Percentiles rank a stretch among this genome's conserved stretches.
These are phyloP conservation scores for Populus tremula DNA, from an alignment of 345 rosid species.

Conservation along the genomic window DNA sequence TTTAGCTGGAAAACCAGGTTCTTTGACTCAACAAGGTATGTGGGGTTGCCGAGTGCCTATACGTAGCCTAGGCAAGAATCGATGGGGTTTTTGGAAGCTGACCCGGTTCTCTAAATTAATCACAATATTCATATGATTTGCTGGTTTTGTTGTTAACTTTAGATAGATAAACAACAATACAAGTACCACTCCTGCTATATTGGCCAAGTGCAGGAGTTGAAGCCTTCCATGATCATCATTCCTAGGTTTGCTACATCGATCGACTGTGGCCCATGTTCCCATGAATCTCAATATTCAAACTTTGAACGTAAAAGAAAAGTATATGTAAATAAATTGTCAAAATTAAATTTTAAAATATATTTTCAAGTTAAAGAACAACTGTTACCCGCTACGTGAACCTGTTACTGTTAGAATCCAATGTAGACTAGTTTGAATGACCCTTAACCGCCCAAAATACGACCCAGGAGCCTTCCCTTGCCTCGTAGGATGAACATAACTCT, in stretches of 20 bases:
- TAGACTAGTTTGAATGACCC: conserved; percentile 30
- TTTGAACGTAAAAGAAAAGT: not conserved
- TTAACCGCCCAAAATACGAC: conserved; percentile 23
- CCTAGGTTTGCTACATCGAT: conserved; percentile 1
- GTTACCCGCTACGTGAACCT: too few species aligned
- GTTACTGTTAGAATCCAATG: conserved; percentile 40
- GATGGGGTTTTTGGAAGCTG: not conserved
- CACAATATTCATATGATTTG: conserved; percentile 6
- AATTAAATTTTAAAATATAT: too few species aligned
- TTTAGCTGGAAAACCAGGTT: conserved; percentile 15
- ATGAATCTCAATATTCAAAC: not conserved
- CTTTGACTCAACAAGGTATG: not conserved
- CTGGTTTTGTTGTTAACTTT: not conserved
- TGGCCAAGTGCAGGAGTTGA: not conserved
- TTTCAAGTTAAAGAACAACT: too few species aligned
- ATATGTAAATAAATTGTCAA: not conserved
- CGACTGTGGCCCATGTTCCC: not conserved
- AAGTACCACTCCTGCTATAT: not conserved
- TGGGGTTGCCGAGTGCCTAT: conserved; percentile 1
- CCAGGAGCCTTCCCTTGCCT: not conserved
- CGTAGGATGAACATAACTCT: not conserved
- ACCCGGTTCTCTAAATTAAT: not conserved
- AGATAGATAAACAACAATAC: not conserved
- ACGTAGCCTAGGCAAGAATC: not conserved
- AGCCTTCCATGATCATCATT: not conserved